Evolutionary conservation across 2,329 filamentous ascomycete species (phyloP).

Genomic region (Diaporthe destruens): DNA sequence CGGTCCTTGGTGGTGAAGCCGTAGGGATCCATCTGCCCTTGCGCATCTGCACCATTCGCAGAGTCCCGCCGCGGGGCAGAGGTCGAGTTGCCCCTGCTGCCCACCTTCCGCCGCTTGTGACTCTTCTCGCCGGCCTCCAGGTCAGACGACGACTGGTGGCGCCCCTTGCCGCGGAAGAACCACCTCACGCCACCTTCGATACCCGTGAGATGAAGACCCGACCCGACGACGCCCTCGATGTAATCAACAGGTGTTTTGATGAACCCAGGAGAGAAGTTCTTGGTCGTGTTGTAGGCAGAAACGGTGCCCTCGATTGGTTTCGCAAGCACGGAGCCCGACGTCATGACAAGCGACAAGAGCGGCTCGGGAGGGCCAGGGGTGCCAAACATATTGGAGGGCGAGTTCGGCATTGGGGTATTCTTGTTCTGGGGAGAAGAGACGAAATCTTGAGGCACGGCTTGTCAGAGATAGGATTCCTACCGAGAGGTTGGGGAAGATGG

Average conservation of each 20-base stretch:
- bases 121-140: slow-evolving; percentile 60
- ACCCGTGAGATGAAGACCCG: slow-evolving; percentile 85
- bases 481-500: slow-evolving; percentile 1
- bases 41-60: slow-evolving; percentile 29
- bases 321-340: slow-evolving; percentile 87
- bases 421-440: slow-evolving; percentile 71
- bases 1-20: slow-evolving; percentile 55
- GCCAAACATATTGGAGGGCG: slow-evolving; percentile 53
- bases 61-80: slow-evolving; percentile 49
- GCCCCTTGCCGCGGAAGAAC: slow-evolving; percentile 74
- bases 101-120: slow-evolving; percentile 72
- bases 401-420: slow-evolving; percentile 56
- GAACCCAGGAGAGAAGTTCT: slow-evolving; percentile 90
- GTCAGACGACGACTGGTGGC: slow-evolving; percentile 64
- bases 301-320: slow-evolving; percentile 87
- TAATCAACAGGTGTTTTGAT: slow-evolving; percentile 87
- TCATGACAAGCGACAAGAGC: slow-evolving; percentile 86
- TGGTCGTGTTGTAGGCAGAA: slow-evolving; percentile 86
- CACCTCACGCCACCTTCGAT: slow-evolving; percentile 89
- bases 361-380: slow-evolving; percentile 72
- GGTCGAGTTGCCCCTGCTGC: slow-evolving; percentile 53
- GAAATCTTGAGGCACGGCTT: slow-evolving; percentile 64
- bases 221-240: slow-evolving; percentile 88
- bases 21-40: slow-evolving; percentile 44
- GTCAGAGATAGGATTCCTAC: slow-evolving; percentile 4